Evolutionary conservation across 345 rosid genomes (phyloP), one percentile per base, ranked within the genome.

Genomic region (Diplotaxis tenuifolia): DNA sequence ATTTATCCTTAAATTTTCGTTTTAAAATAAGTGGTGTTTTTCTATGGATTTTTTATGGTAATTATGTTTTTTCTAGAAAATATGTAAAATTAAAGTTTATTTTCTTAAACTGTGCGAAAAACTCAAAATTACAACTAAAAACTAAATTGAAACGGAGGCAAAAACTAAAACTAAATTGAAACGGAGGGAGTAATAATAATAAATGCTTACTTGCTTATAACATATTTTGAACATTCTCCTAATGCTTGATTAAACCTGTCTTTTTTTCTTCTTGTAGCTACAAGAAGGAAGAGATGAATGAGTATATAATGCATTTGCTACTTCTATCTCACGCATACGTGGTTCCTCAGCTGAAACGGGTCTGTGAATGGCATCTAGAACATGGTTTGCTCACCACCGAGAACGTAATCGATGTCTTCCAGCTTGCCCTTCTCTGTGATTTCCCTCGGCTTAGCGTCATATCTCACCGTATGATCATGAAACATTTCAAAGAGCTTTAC

Each of bases 351-450:
- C 67, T 94, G 79, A 94, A 94, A 85, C 77, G 65, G 64, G 42
- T 82, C 7, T 94, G 98, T 22, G 87, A 84, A 62, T 75, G 65
- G 79, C 86, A 80, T 62, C 80, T 91, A 55, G 95, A 88, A 81
- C 82, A 78, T 14, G 91, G 93, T 65, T 78, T 82, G 68, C 88
- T 94, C 31, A 87, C 77, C 36, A 55, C 45, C 2, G 97, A 94
- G 68, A 94, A 91, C 62, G 91, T 87, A 9, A 70, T 88, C 4
- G 97, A 94, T 78, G 80, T 87, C 34, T 88, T 94, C 65, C 98
- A 94, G 86, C 90, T 94, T 19, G 81, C 97, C 0, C 75, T 94
- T 45, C 81, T 94, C 0, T 94, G 97, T 49, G 93, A 91, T 62
- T 85, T 86, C 45, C 95, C 98, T 54, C 80, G 93, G 54, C 92